Evolutionary conservation across 768 basidiomycete genomes (phyloP), one percentile per base, ranked within the genome.

Genomic region (Russula sp.): DNA sequence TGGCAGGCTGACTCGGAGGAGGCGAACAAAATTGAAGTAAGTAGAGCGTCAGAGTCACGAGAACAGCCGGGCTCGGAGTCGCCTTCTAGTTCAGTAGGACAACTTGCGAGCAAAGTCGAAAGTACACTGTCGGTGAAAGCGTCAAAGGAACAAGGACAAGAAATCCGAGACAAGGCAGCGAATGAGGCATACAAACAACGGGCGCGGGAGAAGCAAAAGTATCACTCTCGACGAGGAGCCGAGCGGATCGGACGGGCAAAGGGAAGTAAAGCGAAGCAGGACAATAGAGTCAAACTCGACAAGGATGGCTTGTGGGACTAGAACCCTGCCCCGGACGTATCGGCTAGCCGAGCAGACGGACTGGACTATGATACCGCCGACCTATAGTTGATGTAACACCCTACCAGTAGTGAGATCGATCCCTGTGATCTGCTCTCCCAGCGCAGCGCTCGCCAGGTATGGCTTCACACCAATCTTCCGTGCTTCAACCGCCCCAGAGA

Each of bases 211-310:
- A 81, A 89, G 71, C 80, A 82, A 62, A 91, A 90, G 73, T 83
- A 90, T 72, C 93, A 95, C 76, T 85, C 89, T 1, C 90, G 87
- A 74, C 83, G 86, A 66, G 80, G 82, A 8, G 79, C 79, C 3
- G 81, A 83, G 59, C 79, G 84, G 32, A 80, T 78, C 16, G 89
- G 89, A 28, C 79, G 90, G 44, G 78, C 85, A 26, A 85, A 86
- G 68, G 93, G 93, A 24, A 92, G 89, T 73, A 95, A 95, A 73
- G 87, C 87, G 60, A 95, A 92, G 76, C 85, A 86, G 71, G 90
- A 93, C 70, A 81, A 76, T 34, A 79, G 83, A 63, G 81, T 91
- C 13, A 85, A 83, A 69, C 55, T 85, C 46, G 61, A 62, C 42
- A 62, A 55, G 44, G 36, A 53, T 53, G 53, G 61, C 11, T 26